Base-by-base conservation (phyloP, 495 filamentous ascomycete species). In the Xylaria castorea region DNA sequence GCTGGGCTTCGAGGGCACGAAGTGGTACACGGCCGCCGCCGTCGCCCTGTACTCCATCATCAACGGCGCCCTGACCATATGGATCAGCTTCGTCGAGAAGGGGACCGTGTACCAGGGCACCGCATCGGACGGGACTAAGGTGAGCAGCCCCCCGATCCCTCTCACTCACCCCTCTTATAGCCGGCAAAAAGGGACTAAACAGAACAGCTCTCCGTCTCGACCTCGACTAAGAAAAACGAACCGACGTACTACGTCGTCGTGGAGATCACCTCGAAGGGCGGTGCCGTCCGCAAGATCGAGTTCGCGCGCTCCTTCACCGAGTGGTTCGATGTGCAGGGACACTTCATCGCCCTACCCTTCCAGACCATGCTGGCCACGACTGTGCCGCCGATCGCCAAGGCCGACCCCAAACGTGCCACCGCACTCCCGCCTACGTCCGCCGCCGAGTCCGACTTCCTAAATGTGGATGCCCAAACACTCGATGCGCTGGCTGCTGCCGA, bases 31-130 rank as follows among this genome's bases (percentile, higher is more conserved):
- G 34, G 85, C 92, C 12, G 86, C 85, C 48, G 93, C 94, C 0
- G 97, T 98, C 5, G 84, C 86, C 16, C 73, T 90, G 7, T 99
- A 98, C 85, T 91, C 95, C 62, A 61, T 90, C 2, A 84, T 98
- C 44, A 98, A 99, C 82, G 87, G 87, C 20, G 81, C 86, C 11
- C 86, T 98, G 66, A 95, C 94, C 42, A 88, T 88, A 73, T 99
- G 96, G 96, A 91, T 97, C 73, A 92, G 91, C 89, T 86, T 83
- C 40, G 92, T 95, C 14, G 96, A 99, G 85, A 90, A 89, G 68
- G 92, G 93, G 0, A 87, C 87, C 64, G 88, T 98, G 18, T 99
- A 96, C 83, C 82, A 87, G 22, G 96, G 96, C 30, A 89, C 78
- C 0, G 75, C 82, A 38, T 80, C 80, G 0, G 71, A 75, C n/a